Percentiles rank a stretch among this genome's conserved stretches.
These are phyloP conservation scores for Nicotiana noctiflora DNA, from an alignment of 257 asterid genomes.

Conservation along the genomic window DNA sequence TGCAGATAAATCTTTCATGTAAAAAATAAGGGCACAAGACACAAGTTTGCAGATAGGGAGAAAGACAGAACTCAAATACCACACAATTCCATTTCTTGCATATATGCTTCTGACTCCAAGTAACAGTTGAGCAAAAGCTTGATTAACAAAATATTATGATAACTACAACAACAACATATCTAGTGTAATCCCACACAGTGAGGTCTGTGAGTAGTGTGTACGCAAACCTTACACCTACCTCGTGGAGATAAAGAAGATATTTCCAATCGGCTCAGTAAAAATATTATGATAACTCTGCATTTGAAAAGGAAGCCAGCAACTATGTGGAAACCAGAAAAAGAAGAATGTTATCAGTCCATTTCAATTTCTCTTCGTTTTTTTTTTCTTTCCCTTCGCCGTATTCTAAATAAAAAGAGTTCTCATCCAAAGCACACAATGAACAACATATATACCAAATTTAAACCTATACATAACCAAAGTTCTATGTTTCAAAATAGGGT, in stretches of 20 bases:
- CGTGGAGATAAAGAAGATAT: too few species aligned
- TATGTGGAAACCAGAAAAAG: neutral
- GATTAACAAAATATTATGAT: too few species aligned
- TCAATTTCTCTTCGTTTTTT: neutral
- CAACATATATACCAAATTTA: conserved; percentile 3
- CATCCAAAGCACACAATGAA: conserved; percentile 5
- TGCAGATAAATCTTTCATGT: too few species aligned
- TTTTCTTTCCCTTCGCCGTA: neutral
- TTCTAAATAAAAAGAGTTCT: neutral
- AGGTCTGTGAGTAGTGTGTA: too few species aligned
- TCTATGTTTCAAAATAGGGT: conserved; percentile 10
- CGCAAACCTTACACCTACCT: too few species aligned
- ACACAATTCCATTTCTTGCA: neutral
- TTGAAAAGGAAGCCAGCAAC: conserved; percentile 1
- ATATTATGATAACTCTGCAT: neutral
- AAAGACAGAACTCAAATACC: neutral
- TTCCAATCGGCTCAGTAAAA: too few species aligned
- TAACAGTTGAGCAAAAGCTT: neutral
- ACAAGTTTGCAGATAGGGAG: neutral
- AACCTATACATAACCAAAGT: conserved; percentile 1
- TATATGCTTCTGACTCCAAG: neutral
- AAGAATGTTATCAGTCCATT: neutral
- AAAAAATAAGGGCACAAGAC: neutral
- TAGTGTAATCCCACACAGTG: too few species aligned
- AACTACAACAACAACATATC: too few species aligned